Base-by-base conservation (phyloP, 768 basidiomycete species). In the Termitomyces sp. region DNA sequence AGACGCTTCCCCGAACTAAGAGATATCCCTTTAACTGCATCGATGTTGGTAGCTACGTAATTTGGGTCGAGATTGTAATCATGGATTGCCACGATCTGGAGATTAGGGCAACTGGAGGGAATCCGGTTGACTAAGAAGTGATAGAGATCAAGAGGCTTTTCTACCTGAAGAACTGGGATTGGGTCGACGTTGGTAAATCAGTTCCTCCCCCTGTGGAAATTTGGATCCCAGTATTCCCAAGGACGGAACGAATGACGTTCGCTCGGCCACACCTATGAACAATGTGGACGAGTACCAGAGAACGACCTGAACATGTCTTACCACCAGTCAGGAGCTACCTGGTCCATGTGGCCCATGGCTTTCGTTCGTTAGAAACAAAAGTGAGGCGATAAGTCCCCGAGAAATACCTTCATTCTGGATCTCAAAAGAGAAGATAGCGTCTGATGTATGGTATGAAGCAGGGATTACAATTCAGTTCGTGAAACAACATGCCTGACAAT, bases 11-110 rank as follows among this genome's bases (percentile, higher is more conserved):
- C 66, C 67, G 71, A 60, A 61, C 70, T 61, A 66, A 71, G 51
- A 64, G 75, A 65, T 66, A 73, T 50, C 70, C 76, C 67, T 72
- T 75, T 64, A 71, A 74, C 26, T 30, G 78, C 57, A 68, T 75
- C 43, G 71, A 81, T 65, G 70, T 77, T 68, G 53, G 73, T 59
- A 26, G 69, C 48, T 72, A 80, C 46, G 67, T 82, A 38, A 66
- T 75, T 46, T 76, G 80, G 79, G 70, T 82, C 48, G 67, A 76
- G 41, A 67, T 74, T 61, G 67, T 82, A 68, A 77, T 82, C 63
- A 51, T 69, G 68, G 18, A 68, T 43, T 9, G 67, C 68, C 18
- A 67, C 64, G 14, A 69, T 66, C 47, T 69, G 67, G 12, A 69
- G 56, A 50, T 65, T 63, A 23, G 56, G 20, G 43, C 68, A 68